Base-by-base conservation (phyloP, 2,329 filamentous ascomycete genomes). In the Beauveria brongniartii region DNA sequence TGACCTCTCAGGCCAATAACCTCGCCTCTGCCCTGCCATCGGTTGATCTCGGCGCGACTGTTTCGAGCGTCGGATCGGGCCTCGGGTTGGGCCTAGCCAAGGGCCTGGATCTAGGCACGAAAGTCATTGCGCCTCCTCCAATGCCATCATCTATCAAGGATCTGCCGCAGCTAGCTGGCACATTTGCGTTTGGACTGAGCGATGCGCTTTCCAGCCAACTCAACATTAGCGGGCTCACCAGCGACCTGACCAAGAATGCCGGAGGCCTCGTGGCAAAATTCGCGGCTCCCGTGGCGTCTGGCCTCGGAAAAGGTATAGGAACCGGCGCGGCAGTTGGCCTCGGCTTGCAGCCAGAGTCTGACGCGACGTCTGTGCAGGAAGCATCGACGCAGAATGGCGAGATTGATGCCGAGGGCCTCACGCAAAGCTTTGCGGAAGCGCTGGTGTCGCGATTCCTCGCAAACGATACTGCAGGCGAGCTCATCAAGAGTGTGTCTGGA, bases 361-460 rank as follows among this genome's bases (percentile, higher is more conserved):
- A 16, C 2, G 3, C 48, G 26, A 18, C 26, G 22, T 16, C 34
- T 1, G 22, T 10, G 34, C 37, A n/a, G 18, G 7, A 14, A 8
- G n/a, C 16, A 20, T 14, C 43, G 12, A 2, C 26, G 6, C 4
- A 9, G 10, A 40, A 41, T 55, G 5, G 62, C 52, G 54, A 66
- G 61, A 64, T 65, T 55, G 62, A 65, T 44, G 64, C 62, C 7
- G 67, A 66, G 46, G 55, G 18, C 1, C 59, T 74, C 30, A 57
- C 67, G 6, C 62, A 68, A 48, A 64, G 57, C 22, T 69, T 70
- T 24, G 67, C 69, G 3, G 66, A 65, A 55, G 69, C 69, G 28
- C 64, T 74, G 5, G 67, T 68, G 1, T 68, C 69, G n/a, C 65
- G 68, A 18, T 68, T 73, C 61, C 67, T 74, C 1, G 64, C 65